Evolutionary conservation across 495 filamentous ascomycete genomes (phyloP).

Genomic region (Penicillium riverlandense): DNA sequence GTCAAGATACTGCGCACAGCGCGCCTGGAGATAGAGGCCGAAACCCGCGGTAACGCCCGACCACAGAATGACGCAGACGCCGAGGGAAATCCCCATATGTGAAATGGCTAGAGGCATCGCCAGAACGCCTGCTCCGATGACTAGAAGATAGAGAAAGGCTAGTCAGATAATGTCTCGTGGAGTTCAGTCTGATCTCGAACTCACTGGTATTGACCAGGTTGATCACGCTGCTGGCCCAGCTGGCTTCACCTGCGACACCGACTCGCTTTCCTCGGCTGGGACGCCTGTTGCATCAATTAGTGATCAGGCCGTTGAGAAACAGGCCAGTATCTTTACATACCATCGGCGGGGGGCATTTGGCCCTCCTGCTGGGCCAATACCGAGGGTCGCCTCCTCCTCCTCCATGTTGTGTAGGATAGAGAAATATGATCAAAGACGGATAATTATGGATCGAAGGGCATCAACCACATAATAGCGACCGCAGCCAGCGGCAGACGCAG

Average conservation of each 20-base stretch:
- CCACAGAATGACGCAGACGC: conserved; percentile 81
- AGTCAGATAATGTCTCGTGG: no score
- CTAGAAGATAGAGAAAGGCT: conserved; percentile 29
- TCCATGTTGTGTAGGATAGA: conserved; percentile 14
- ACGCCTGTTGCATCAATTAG: conserved; percentile 27
- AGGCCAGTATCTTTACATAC: conserved; percentile 11
- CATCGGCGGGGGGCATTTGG: conserved; percentile 21
- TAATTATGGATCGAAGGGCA: conserved; percentile 3
- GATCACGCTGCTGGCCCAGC: conserved; percentile 86
- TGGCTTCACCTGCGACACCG: conserved; percentile 59
- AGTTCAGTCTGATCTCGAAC: conserved; percentile 3
- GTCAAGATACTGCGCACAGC: conserved; percentile 88
- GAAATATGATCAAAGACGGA: no score
- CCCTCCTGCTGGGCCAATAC: conserved; percentile 15
- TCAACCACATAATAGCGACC: conserved; percentile 22
- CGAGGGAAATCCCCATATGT: conserved; percentile 81
- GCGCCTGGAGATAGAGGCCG: conserved; percentile 87
- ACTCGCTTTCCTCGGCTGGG: conserved; percentile 44
- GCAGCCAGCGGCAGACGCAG: conserved; percentile 2
- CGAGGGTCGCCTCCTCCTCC: conserved; percentile 28
- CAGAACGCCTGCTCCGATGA: conserved; percentile 87
- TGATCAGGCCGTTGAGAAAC: not conserved
- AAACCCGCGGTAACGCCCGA: conserved; percentile 83
- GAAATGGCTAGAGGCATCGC: conserved; percentile 92
- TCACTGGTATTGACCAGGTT: conserved; percentile 88